A percentile compares a stretch with the other conserved stretches of the same genome.
These are phyloP conservation scores for Monosporascus sp. DNA, from an alignment of 2,329 filamentous ascomycete species.

Conservation along the genomic window DNA sequence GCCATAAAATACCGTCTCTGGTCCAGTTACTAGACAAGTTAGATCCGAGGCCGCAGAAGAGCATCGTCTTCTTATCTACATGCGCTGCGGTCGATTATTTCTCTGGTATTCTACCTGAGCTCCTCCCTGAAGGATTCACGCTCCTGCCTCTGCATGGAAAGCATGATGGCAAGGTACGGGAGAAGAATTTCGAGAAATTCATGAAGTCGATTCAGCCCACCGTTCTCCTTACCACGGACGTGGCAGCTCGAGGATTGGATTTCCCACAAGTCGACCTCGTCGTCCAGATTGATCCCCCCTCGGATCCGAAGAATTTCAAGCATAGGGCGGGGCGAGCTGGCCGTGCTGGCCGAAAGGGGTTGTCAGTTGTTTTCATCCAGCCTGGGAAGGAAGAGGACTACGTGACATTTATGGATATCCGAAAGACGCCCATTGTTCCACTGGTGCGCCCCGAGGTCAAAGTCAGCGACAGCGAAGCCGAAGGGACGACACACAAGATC, in stretches of 20 bases:
- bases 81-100: conserved; percentile 96
- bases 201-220: conserved; percentile 68
- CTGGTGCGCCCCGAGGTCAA: conserved; percentile 53
- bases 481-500: conserved; percentile 53
- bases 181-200: conserved; percentile 83
- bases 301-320: conserved; percentile 91
- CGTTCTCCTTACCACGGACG: conserved; percentile 85
- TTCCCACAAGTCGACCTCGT: conserved; percentile 90
- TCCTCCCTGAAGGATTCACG: conserved; percentile 64
- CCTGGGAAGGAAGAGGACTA: conserved; percentile 88
- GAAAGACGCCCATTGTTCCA: conserved; percentile 74
- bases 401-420: conserved; percentile 76
- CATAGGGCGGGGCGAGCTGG: conserved; percentile 89
- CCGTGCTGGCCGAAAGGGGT: conserved; percentile 77
- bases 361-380: conserved; percentile 81
- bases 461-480: conserved; percentile 58
- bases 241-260: conserved; percentile 85
- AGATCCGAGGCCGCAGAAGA: conserved; percentile 72
- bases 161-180: conserved; percentile 78
- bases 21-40: conserved; percentile 65
- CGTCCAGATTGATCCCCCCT: conserved; percentile 76
- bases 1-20: conserved; percentile 74
- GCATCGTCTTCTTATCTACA: conserved; percentile 88
- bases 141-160: conserved; percentile 88
- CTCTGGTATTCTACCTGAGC: conserved; percentile 67